Base-by-base conservation (phyloP, 495 filamentous ascomycete species). In the Coniosporium apollinis region DNA sequence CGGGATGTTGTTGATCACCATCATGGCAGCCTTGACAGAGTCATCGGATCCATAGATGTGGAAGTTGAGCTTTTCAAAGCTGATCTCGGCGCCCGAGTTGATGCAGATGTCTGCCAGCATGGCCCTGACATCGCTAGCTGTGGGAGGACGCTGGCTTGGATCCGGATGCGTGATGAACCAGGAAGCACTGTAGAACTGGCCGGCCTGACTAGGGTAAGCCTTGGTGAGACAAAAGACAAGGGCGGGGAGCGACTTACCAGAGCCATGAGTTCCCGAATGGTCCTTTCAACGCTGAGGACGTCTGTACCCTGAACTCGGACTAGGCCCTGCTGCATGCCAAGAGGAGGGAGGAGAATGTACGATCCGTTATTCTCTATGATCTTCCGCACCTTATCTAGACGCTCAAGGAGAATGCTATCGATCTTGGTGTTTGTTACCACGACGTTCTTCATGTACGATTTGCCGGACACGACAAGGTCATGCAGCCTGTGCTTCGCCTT, bases 321-420 rank as follows among this genome's bases (percentile, higher is more conserved):
- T 22, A 77, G 56, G 33, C 70, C 76, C 13, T 76, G 74, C 48
- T 82, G 75, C 37, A 80, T 79, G 14, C 82, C 89, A 22, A 96
- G 67, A 15, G 74, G 68, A 3, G 87, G 86, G 36, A 96, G 80
- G 37, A 91, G 70, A 43, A 97, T 79, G 57, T 85, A 92, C 4
- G 87, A 85, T 6, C 86, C 87, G 50, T 96, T 96, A 34, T 76
- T 75, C 52, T 96, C 89, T 65, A 93, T 92, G 31, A 97, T 93
- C 67, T 93, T 94, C 39, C 84, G 77, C 20, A 94, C 82, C 52
- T 96, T 94, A 55, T 96, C 87, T 50, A 96, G 66, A 9, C 91
- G 79, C 36, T 79, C 76, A 13, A 96, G 75, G 32, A 96, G 50
- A 41, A 97, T 84, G 52, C 79, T 86, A 55, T 97, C 89, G 33